Conservation (phyloP, 768 basidiomycete genomes). For the Rossbeevera mucosa region DNA sequence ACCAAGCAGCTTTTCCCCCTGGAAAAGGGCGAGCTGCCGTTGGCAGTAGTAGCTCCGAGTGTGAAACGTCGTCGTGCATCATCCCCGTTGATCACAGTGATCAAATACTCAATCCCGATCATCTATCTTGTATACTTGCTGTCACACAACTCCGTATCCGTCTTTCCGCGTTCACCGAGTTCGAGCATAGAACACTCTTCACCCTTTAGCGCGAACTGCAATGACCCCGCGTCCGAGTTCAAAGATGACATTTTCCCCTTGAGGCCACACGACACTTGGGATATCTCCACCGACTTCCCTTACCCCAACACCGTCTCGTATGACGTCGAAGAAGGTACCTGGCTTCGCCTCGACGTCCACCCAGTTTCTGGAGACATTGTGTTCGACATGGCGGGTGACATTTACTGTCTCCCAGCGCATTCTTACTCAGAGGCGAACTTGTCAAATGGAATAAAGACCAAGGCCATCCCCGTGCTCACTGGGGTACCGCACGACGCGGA, state of each 20-base stretch:
- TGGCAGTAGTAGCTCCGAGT: slow-evolving; percentile 2
- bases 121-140: slow-evolving; percentile 19
- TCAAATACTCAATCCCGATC: slow-evolving; percentile 18
- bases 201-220: slow-evolving; percentile 7
- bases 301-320: slow-evolving; percentile 62
- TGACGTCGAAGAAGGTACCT: slow-evolving; percentile 70
- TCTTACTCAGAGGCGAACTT: slow-evolving; percentile 32
- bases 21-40: slow-evolving; percentile 20
- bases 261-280: slow-evolving; percentile 53
- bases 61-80: not conserved
- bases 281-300: slow-evolving; percentile 73
- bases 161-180: not conserved
- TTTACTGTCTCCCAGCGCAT: slow-evolving; percentile 60
- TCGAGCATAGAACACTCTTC: slow-evolving; percentile 2
- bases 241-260: slow-evolving; percentile 59
- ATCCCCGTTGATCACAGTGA: slow-evolving; percentile 4
- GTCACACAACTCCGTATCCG: slow-evolving; percentile 7
- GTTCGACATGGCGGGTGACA: slow-evolving; percentile 71
- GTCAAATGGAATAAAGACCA: slow-evolving; percentile 22
- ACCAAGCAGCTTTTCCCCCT: slow-evolving; percentile 9
- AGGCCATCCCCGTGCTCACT: slow-evolving; percentile 54
- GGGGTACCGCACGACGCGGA: slow-evolving; percentile 70
- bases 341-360: slow-evolving; percentile 70
- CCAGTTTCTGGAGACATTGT: slow-evolving; percentile 66
- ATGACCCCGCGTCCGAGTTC: slow-evolving; percentile 41